Base-by-base conservation (phyloP, 1,284 basidiomycete genomes). In the Vanrija pseudolonga region DNA sequence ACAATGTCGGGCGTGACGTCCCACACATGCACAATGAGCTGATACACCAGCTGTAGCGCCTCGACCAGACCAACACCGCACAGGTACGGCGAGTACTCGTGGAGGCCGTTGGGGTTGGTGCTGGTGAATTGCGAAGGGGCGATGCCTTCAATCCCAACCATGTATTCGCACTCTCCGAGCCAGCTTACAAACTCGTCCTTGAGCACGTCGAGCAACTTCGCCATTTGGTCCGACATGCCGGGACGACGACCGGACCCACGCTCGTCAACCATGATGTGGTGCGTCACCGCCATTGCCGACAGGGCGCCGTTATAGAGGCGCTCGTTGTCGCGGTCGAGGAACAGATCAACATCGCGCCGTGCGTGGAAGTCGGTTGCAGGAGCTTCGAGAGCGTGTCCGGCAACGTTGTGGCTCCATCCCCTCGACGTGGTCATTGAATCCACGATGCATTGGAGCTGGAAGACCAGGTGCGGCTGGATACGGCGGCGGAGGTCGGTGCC, bases 391-490 rank as follows among this genome's bases (percentile, higher is more conserved):
- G 36, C 28, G 7, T 45, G 23, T 12, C 37, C 47, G 3, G 28
- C 42, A 19, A 20, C 23, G 18, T 3, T 12, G 40, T 24, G n/a
- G 24, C 5, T 26, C 39, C 47, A 49, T 6, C 47, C 47, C 15
- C 47, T 39, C 3, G 26, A 26, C 3, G 24, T 20, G 8, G 24
- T 32, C 47, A 26, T 17, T 14, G 47, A 32, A 39, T 49, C 47
- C 11, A 49, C 47, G 26, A 42, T 28, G n/a, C 24, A 28, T 15
- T 49, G 47, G 2, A 49, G 24, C 19, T 42, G 40, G 28, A 49
- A 49, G 12, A 49, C 47, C 18, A 42, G 47, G 19, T 49, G 47
- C 4, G 47, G 47, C 19, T 11, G 26, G 26, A 49, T 49, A 24
- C 39, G 40, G 11, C 22, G 24, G 12, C 11, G 23, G 18, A 49